Base-by-base conservation (phyloP, 192 early-diverging fungal genomes). In the Fimicolochytrium jonesii region DNA sequence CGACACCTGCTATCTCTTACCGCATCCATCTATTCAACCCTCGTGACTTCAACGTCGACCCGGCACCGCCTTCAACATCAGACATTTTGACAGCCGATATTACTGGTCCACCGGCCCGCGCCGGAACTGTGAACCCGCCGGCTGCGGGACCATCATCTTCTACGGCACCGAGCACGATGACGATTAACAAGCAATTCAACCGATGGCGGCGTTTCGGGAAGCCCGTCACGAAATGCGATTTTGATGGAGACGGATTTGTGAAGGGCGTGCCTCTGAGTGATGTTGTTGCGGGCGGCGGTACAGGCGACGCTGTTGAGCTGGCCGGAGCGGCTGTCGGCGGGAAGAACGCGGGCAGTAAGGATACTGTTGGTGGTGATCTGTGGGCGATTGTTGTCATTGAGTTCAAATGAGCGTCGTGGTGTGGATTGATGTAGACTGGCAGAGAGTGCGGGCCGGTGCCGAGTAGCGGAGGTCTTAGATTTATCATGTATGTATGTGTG, bases 191-290 rank as follows among this genome's bases (percentile, higher is more conserved):
- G 18, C 53, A 18, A 7, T 10, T 6, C 31, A 17, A 39, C 10
- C 10, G 36, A 2, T 55, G 53, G 53, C 18, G 44, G 3, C 39
- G 39, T 22, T 58, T 58, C 39, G 56, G 41, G 42, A 17, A 45
- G 4, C 56, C 56, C 10, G 56, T 58, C 6, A 58, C 56, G 3
- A 18, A 28, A 25, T 44, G 43, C 26, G 56, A 58, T 22, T 60
- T 56, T n/a, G 62, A 64, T 20, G 75, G 75, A 13, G 53, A 44
- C 7, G 75, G 75, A 0, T 62, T 51, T 51, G 44, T 68, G 22
- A 32, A 52, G 9, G 56, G 52, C 0, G 70, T 77, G n/a, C n/a
- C n/a, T n/a, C n/a, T n/a, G n/a, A n/a, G n/a, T n/a, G n/a, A n/a
- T n/a, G n/a, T n/a, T n/a, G n/a, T n/a, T n/a, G n/a, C n/a, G n/a